Percentiles rank a stretch among this genome's conserved stretches.
phyloP scores from a whole-genome alignment of 495 filamentous ascomycete genomes.

The Polyplosphaeria fusca region DNA sequence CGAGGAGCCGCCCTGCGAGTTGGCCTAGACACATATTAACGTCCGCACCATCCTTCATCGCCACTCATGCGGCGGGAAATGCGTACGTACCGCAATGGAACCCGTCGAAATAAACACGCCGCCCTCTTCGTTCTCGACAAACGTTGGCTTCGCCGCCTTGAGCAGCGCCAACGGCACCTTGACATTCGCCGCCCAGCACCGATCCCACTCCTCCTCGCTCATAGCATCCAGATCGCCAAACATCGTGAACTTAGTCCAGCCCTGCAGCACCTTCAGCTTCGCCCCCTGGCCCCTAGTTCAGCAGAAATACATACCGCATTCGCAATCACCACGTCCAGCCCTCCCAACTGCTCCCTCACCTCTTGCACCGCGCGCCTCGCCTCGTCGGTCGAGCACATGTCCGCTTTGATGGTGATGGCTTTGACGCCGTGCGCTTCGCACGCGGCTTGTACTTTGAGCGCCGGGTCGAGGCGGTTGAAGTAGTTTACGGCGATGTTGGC shows the following conservation, averaged over 20 bases:
- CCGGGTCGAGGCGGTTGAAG: conserved; percentile 51
- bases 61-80: background rate
- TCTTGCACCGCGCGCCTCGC: conserved; percentile 54
- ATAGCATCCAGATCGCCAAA: conserved; percentile 64
- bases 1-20: conserved; percentile 52
- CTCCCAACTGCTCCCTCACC: conserved; percentile 58
- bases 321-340: conserved; percentile 66
- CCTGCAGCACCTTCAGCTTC: conserved; percentile 45
- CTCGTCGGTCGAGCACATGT: conserved; percentile 56
- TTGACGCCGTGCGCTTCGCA: conserved; percentile 55
- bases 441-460: conserved; percentile 53
- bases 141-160: conserved; percentile 59
- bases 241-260: conserved; percentile 62
- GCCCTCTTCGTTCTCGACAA: conserved; percentile 66
- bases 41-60: background rate
- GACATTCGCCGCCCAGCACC: conserved; percentile 68
- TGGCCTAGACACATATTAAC: conserved; percentile 40
- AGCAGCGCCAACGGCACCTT: conserved; percentile 63
- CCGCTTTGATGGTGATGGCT: conserved; percentile 56
- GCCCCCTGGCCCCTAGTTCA: no score
- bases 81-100: conserved; percentile 51
- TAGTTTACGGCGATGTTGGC: conserved; percentile 72
- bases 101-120: conserved; percentile 68
- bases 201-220: conserved; percentile 68
- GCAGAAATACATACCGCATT: conserved; percentile 67